A percentile compares a stretch with the other conserved stretches of the same genome.
Evolutionary conservation across 2,329 filamentous ascomycete species (phyloP).

Genomic region (Cercospora brassicicola): DNA sequence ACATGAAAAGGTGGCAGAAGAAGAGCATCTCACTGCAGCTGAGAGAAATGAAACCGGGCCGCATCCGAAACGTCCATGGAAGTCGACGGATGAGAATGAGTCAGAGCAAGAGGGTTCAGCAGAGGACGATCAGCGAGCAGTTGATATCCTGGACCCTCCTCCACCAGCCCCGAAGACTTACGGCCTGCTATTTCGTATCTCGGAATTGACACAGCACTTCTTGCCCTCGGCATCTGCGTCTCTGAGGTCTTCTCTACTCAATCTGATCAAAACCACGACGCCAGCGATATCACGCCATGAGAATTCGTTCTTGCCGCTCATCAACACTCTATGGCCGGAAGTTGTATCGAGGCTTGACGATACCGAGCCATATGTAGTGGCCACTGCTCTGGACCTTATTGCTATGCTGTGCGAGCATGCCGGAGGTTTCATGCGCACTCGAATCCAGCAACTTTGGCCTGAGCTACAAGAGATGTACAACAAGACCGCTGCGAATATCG

Average conservation of each 20-base stretch:
- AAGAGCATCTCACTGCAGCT: slow-evolving; percentile 25
- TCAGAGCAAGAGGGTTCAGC: slow-evolving; percentile 29
- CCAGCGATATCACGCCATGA: slow-evolving; percentile 73
- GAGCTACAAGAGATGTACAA: slow-evolving; percentile 31
- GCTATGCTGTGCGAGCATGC: slow-evolving; percentile 67
- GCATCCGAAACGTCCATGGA: slow-evolving; percentile 37
- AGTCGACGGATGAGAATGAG: slow-evolving; percentile 30
- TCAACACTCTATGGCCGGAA: slow-evolving; percentile 90
- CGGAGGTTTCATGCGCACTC: slow-evolving; percentile 75
- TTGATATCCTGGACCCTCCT: slow-evolving; percentile 41
- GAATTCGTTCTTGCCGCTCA: slow-evolving; percentile 79
- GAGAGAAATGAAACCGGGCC: slow-evolving; percentile 38
- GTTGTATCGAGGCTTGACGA: slow-evolving; percentile 68
- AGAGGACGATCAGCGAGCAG: slow-evolving; percentile 28
- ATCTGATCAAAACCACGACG: slow-evolving; percentile 71
- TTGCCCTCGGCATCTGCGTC: slow-evolving; percentile 79
- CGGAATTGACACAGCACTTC: slow-evolving; percentile 83
- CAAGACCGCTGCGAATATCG: slow-evolving; percentile 13
- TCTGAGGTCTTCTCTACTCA: slow-evolving; percentile 74
- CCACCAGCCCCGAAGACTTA: slow-evolving; percentile 75
- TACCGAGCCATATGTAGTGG: slow-evolving; percentile 65
- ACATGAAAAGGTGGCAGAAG: slow-evolving; percentile 17
- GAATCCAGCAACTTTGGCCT: slow-evolving; percentile 73
- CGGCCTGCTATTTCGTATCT: slow-evolving; percentile 76
- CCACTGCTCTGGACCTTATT: slow-evolving; percentile 70